phyloP scores from a whole-genome alignment of 257 asterid genomes.

The Paraleonurus japonicus region DNA sequence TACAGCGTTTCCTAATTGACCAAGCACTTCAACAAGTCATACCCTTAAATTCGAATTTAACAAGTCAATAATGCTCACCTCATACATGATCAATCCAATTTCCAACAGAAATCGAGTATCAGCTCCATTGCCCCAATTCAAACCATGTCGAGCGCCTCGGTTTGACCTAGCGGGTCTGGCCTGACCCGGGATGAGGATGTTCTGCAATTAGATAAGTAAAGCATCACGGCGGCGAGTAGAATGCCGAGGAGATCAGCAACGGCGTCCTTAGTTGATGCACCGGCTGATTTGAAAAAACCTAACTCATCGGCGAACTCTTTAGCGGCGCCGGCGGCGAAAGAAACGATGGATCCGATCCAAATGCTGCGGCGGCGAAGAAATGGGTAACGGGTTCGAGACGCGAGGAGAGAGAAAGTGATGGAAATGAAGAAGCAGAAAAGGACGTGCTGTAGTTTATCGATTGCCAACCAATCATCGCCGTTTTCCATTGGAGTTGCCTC shows the following conservation, averaged over 20 bases:
- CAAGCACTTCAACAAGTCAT: slow-evolving; percentile 1
- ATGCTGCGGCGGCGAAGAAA: slow-evolving; percentile 62
- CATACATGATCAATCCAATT: not conserved
- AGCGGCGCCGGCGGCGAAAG: slow-evolving; percentile 66
- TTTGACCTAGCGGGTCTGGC: slow-evolving; percentile 27
- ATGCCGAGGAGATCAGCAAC: slow-evolving; percentile 63
- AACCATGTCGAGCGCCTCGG: slow-evolving; percentile 53
- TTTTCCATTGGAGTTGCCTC: slow-evolving; percentile 46
- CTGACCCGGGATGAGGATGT: slow-evolving; percentile 20
- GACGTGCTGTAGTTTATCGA: slow-evolving; percentile 66
- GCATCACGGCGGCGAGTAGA: slow-evolving; percentile 46
- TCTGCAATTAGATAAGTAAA: slow-evolving; percentile 29
- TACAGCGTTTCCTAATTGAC: not conserved
- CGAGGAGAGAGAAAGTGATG: slow-evolving; percentile 43
- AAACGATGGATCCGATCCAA: slow-evolving; percentile 66
- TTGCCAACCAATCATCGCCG: slow-evolving; percentile 79
- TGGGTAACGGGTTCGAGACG: slow-evolving; percentile 43
- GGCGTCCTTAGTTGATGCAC: slow-evolving; percentile 79
- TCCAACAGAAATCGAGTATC: not conserved
- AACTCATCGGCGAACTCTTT: slow-evolving; percentile 84
- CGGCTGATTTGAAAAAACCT: slow-evolving; percentile 72
- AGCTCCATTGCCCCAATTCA: slow-evolving; percentile 24
- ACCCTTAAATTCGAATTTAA: not conserved
- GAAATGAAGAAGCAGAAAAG: slow-evolving; percentile 73
- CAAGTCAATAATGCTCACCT: slow-evolving; percentile 16